phyloP scores from a whole-genome alignment of 106 monocot genomes.

The Apostasia ramifera region DNA sequence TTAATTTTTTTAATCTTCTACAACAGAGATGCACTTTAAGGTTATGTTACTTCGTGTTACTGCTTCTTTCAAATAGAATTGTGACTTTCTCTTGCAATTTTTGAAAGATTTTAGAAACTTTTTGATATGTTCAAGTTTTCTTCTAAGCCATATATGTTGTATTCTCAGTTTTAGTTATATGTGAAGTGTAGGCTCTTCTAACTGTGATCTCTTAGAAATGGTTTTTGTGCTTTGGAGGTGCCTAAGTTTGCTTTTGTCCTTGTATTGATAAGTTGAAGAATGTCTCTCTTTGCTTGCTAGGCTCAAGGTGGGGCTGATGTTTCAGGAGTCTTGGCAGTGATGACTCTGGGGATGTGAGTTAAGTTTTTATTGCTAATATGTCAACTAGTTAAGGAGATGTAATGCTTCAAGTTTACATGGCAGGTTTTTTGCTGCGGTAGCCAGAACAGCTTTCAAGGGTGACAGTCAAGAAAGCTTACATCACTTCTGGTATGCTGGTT shows the following conservation, averaged over 20 bases:
- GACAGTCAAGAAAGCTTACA: constrained; percentile 93
- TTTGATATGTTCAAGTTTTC: too few species aligned
- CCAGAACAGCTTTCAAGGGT: constrained; percentile 98
- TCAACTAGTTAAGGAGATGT: background rate
- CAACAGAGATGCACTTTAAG: too few species aligned
- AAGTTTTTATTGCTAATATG: constrained; percentile 10
- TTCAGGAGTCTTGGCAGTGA: constrained; percentile 92
- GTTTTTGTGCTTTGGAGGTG: background rate
- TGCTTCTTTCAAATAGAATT: background rate
- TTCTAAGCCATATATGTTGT: too few species aligned
- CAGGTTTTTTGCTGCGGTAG: constrained; percentile 92
- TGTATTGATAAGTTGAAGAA: background rate
- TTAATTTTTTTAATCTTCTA: too few species aligned
- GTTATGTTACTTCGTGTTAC: background rate
- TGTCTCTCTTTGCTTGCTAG: constrained; percentile 19
- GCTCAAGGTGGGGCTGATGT: constrained; percentile 84
- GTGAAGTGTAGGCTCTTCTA: too few species aligned
- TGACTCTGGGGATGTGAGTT: constrained; percentile 97
- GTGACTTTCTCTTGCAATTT: too few species aligned
- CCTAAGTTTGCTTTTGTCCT: background rate
- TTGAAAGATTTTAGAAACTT: too few species aligned
- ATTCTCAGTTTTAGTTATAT: too few species aligned
- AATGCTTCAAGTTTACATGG: constrained; percentile 8
- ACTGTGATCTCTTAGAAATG: background rate
- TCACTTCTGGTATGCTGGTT: constrained; percentile 77